Conservation (phyloP, 139 green algal species). For the Spirogloea muscicola region DNA sequence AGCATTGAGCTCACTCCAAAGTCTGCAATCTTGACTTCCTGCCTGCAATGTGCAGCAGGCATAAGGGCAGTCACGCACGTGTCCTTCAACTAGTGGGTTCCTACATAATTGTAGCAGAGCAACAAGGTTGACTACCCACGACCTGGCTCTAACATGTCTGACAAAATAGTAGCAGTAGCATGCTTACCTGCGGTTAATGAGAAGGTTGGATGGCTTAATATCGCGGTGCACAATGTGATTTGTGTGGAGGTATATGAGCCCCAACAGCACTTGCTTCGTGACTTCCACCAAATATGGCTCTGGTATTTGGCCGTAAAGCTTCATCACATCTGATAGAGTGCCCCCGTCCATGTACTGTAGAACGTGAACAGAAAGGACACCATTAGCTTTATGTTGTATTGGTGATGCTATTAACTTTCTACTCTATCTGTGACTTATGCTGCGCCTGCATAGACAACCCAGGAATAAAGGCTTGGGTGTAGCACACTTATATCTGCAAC, state of each 20-base stretch:
- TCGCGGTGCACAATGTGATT: constrained; percentile 44
- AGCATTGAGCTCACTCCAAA: constrained; percentile 44
- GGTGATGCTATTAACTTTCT: too few species aligned
- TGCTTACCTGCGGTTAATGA: constrained; percentile 28
- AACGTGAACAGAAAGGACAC: too few species aligned
- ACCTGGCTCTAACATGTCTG: constrained; percentile 1
- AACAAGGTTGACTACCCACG: constrained; percentile 9
- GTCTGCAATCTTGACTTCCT: constrained; percentile 50
- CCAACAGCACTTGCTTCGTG: constrained; percentile 39
- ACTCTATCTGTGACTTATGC: too few species aligned
- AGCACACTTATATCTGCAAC: too few species aligned
- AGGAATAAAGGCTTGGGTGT: too few species aligned
- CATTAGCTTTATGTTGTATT: too few species aligned
- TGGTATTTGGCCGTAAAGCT: constrained; percentile 35
- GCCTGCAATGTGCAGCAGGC: not conserved
- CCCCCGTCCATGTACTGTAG: constrained; percentile 43
- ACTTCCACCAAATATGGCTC: constrained; percentile 41
- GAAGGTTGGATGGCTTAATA: constrained; percentile 44
- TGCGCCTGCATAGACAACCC: too few species aligned
- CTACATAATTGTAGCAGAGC: constrained; percentile 7
- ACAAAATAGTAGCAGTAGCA: too few species aligned
- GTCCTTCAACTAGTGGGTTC: not conserved
- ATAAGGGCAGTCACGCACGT: not conserved
- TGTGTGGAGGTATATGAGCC: constrained; percentile 41
- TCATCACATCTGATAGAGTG: constrained; percentile 41